phyloP scores from a whole-genome alignment of 352 stramenopile genomes.

The Phytophthora pseudosyringae region DNA sequence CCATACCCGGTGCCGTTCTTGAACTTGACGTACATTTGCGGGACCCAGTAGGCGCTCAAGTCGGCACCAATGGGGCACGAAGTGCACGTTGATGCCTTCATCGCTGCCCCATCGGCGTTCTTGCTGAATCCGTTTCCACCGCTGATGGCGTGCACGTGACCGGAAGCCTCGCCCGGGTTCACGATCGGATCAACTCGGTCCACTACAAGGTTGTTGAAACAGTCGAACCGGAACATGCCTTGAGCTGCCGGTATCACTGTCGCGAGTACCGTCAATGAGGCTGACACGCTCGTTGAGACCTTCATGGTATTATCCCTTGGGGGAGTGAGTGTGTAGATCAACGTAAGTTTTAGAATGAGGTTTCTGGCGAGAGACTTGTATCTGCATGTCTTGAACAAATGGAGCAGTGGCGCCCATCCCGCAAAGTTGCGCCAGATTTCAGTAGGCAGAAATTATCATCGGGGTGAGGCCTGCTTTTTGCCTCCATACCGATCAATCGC shows the following conservation, averaged over 20 bases:
- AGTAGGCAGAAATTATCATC: conserved; percentile 11
- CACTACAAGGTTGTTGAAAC: conserved; percentile 63
- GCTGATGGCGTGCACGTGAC: conserved; percentile 52
- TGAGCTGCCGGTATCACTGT: not conserved
- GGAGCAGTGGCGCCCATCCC: not conserved
- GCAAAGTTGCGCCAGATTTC: conserved; percentile 1
- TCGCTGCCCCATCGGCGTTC: conserved; percentile 41
- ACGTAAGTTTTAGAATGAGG: conserved; percentile 18
- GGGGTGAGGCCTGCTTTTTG: conserved; percentile 8
- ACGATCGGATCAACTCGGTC: conserved; percentile 59
- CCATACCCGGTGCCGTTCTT: conserved; percentile 64
- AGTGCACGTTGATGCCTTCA: conserved; percentile 54
- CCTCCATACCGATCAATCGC: conserved; percentile 15
- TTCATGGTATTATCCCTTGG: conserved; percentile 16
- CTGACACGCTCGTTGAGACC: not conserved
- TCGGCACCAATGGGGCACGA: conserved; percentile 57
- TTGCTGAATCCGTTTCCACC: conserved; percentile 61
- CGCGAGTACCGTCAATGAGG: conserved; percentile 4
- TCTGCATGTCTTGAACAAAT: no score
- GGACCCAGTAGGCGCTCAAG: conserved; percentile 60
- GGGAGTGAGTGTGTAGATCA: not conserved
- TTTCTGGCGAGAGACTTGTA: not conserved
- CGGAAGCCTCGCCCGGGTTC: conserved; percentile 25
- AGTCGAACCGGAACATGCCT: conserved; percentile 58
- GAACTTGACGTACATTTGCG: conserved; percentile 58